phyloP scores from a whole-genome alignment of 257 asterid species.

The Eustoma russellianum region DNA sequence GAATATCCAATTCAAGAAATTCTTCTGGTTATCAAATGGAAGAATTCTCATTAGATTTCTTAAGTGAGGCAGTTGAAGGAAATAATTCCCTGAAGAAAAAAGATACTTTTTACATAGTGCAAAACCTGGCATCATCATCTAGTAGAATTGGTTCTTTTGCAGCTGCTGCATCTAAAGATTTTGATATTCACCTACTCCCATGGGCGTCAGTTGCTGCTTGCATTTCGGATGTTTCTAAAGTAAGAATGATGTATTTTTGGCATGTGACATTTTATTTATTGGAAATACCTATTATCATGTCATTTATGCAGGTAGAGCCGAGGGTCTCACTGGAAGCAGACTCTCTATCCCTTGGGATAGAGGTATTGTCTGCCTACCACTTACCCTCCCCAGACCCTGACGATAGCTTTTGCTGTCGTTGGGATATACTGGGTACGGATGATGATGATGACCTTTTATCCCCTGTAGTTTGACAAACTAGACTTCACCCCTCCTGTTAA shows the following conservation, averaged over 20 bases:
- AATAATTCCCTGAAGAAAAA: conserved; percentile 39
- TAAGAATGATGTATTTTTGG: conserved; percentile 24
- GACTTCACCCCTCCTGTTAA: too few relatives aligned
- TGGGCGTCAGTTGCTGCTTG: conserved; percentile 99
- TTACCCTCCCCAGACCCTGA: too few relatives aligned
- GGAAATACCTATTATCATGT: too few relatives aligned
- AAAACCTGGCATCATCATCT: conserved; percentile 74
- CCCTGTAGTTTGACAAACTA: too few relatives aligned
- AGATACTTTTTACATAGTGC: conserved; percentile 64
- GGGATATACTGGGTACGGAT: too few relatives aligned
- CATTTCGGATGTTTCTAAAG: conserved; percentile 60
- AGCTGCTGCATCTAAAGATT: conserved; percentile 69
- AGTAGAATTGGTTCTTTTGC: conserved; percentile 90
- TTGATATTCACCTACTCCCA: conserved; percentile 83
- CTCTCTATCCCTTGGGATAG: too few relatives aligned
- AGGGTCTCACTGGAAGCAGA: too few relatives aligned
- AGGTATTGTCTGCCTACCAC: too few relatives aligned
- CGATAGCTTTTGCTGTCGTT: too few relatives aligned
- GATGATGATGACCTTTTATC: too few relatives aligned
- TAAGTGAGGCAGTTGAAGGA: conserved; percentile 58
- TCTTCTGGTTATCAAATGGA: conserved; percentile 45
- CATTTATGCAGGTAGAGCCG: too few relatives aligned
- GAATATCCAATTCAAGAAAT: conserved; percentile 41
- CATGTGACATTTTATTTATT: too few relatives aligned
- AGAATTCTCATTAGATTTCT: conserved; percentile 65